Percentiles rank a stretch among this genome's conserved stretches.
Evolutionary conservation across 345 rosid species (phyloP).

Genomic region (Hibiscus tridactylites): DNA sequence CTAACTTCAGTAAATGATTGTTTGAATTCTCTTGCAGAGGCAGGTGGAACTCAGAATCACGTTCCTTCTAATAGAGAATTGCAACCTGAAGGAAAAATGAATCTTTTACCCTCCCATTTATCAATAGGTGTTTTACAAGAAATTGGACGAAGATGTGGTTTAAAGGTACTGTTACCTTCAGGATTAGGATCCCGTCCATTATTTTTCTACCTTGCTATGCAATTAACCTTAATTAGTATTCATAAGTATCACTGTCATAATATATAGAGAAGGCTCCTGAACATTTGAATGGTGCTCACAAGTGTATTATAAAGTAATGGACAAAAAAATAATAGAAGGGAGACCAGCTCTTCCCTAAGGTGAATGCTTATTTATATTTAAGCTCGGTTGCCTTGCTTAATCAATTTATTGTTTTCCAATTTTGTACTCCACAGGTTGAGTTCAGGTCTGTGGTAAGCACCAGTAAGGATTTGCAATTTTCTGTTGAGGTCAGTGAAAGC

Average conservation of each 20-base stretch:
- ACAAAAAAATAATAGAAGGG: neutral
- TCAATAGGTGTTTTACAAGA: constrained; percentile 76
- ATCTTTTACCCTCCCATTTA: constrained; percentile 52
- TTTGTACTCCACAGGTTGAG: constrained; percentile 52
- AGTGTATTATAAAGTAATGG: neutral
- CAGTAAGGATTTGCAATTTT: constrained; percentile 84
- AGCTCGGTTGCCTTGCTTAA: constrained; percentile 3
- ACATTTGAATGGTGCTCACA: neutral
- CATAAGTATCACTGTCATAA: neutral
- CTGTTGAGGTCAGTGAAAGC: constrained; percentile 73
- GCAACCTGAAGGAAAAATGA: constrained; percentile 45
- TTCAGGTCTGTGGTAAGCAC: constrained; percentile 76
- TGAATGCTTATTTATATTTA: neutral
- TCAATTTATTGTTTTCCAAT: constrained; percentile 12
- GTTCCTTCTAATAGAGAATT: constrained; percentile 15
- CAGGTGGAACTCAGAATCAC: constrained; percentile 48
- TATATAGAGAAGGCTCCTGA: neutral
- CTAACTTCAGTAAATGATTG: neutral
- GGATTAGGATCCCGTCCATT: neutral
- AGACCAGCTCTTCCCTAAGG: neutral
- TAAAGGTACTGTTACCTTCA: constrained; percentile 45
- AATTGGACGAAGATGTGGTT: constrained; percentile 85
- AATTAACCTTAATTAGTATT: neutral
- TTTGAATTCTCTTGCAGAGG: constrained; percentile 42
- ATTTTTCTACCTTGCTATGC: neutral